Evolutionary conservation across 768 basidiomycete genomes (phyloP).

Genomic region (Panellus pusillus): DNA sequence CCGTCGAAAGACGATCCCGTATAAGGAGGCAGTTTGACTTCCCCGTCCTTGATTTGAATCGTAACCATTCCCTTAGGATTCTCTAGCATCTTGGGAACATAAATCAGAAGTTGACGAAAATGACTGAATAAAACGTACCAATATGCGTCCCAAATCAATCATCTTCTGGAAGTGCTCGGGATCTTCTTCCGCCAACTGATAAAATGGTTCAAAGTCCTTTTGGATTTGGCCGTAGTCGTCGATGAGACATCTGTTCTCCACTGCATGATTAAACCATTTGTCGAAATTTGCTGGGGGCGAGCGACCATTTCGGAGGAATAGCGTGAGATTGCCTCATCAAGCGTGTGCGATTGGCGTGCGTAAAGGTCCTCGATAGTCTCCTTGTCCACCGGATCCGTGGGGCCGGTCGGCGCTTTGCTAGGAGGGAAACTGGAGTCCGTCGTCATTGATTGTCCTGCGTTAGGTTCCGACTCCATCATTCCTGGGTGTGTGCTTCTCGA

Average conservation of each 20-base stretch:
- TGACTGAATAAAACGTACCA: too few species aligned
- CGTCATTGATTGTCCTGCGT: too few species aligned
- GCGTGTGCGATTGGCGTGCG: neutral
- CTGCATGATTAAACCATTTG: neutral
- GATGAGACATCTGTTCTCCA: neutral
- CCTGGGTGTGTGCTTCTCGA: too few species aligned
- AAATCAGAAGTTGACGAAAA: too few species aligned
- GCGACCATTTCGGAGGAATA: neutral
- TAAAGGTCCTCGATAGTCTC: neutral
- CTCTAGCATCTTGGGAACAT: neutral
- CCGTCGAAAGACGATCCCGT: neutral
- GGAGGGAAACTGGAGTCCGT: too few species aligned
- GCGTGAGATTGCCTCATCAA: neutral
- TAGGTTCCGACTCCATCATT: too few species aligned
- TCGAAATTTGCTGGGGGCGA: neutral
- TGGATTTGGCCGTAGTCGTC: neutral
- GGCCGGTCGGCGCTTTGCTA: too few species aligned
- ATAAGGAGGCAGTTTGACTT: constrained; percentile 1
- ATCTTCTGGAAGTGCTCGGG: neutral
- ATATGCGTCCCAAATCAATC: neutral
- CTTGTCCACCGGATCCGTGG: too few species aligned
- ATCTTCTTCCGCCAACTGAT: neutral
- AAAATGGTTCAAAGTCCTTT: neutral
- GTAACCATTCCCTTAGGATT: neutral
- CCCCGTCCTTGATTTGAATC: neutral